Conservation (phyloP, 2,329 filamentous ascomycete species). For the Pseudomassariella vexata region DNA sequence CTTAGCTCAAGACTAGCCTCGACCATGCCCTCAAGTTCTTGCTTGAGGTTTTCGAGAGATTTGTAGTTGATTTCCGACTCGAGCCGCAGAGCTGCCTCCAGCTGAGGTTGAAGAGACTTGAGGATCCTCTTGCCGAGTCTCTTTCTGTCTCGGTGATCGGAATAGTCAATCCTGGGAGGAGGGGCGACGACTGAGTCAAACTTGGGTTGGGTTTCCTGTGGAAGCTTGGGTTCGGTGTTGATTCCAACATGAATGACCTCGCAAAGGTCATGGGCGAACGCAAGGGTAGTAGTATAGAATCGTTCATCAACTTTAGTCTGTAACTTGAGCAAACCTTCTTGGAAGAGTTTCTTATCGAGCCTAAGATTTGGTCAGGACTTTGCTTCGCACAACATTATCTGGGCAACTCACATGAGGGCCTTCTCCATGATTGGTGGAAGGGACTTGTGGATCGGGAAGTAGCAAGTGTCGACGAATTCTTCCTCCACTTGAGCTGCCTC, state of each 20-base stretch:
- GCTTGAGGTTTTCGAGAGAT: conserved; percentile 62
- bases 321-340: conserved; percentile 42
- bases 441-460: conserved; percentile 79
- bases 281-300: conserved; percentile 51
- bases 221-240: conserved; percentile 30
- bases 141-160: conserved; percentile 74
- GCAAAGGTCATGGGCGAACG: conserved; percentile 53
- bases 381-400: conserved; percentile 5
- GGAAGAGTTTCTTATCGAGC: conserved; percentile 60
- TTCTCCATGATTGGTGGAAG: conserved; percentile 75
- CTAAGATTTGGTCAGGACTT: conserved; percentile 38
- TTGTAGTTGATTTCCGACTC: conserved; percentile 76
- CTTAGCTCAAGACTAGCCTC: conserved; percentile 59
- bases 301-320: conserved; percentile 47
- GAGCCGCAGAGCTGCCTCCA: conserved; percentile 70
- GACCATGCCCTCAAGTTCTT: conserved; percentile 68
- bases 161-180: conserved; percentile 44
- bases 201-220: conserved; percentile 18
- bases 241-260: conserved; percentile 49
- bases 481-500: conserved; percentile 70
- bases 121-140: conserved; percentile 86
- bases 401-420: conserved; percentile 66
- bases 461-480: conserved; percentile 79
- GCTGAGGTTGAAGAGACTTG: conserved; percentile 70
- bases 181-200: conserved; percentile 38